phyloP scores from a whole-genome alignment of 2,329 filamentous ascomycete genomes.

The Penicillium concentricum region DNA sequence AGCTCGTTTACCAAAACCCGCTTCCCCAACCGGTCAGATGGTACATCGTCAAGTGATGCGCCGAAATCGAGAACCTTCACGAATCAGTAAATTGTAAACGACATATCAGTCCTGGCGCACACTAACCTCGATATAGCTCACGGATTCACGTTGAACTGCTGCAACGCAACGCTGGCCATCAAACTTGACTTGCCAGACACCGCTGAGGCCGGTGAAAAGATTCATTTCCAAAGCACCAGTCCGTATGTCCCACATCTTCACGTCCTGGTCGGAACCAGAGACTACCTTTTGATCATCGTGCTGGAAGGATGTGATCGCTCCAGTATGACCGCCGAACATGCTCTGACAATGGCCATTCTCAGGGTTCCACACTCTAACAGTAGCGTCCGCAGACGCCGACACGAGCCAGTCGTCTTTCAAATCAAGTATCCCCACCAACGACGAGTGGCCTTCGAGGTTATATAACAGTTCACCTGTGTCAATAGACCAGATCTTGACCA shows the following conservation, averaged over 20 bases:
- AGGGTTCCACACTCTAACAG: slow-evolving; percentile 93
- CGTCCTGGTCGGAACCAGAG: slow-evolving; percentile 86
- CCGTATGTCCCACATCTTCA: slow-evolving; percentile 98
- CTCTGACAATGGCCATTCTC: slow-evolving; percentile 87
- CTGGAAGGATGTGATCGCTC: slow-evolving; percentile 97
- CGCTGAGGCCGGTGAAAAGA: slow-evolving; percentile 84
- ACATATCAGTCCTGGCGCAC: neutral
- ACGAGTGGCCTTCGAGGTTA: slow-evolving; percentile 90
- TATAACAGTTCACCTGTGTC: slow-evolving; percentile 80
- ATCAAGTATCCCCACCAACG: slow-evolving; percentile 88
- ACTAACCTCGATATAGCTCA: slow-evolving; percentile 93
- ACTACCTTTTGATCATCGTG: slow-evolving; percentile 96
- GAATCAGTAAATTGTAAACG: slow-evolving; percentile 13
- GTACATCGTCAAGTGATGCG: slow-evolving; percentile 81
- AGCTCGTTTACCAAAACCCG: slow-evolving; percentile 58
- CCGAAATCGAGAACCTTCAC: slow-evolving; percentile 92
- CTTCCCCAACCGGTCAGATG: slow-evolving; percentile 71
- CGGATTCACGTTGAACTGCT: slow-evolving; percentile 84
- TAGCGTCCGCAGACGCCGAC: slow-evolving; percentile 91
- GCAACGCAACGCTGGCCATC: slow-evolving; percentile 92
- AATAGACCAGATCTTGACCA: slow-evolving; percentile 96
- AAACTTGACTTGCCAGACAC: slow-evolving; percentile 99
- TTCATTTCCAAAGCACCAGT: slow-evolving; percentile 91
- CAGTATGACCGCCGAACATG: slow-evolving; percentile 86
- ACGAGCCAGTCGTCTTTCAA: slow-evolving; percentile 86